These are phyloP conservation scores for Annulohypoxylon nitens DNA, from an alignment of 495 filamentous ascomycete genomes.

Conservation along the genomic window DNA sequence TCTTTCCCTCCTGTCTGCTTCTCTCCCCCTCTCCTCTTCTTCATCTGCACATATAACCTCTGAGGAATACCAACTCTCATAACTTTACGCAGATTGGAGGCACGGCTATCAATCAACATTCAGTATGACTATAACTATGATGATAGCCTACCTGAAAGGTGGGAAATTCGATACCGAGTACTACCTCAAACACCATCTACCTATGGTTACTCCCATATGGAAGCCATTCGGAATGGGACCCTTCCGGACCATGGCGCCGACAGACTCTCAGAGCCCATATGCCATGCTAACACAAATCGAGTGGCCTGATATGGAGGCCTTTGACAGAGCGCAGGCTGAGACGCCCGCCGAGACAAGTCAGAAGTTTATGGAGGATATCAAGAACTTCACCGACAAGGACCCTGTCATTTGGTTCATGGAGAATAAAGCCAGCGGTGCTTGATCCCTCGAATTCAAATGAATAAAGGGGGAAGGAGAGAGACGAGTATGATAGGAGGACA, in stretches of 20 bases:
- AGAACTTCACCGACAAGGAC: constrained; percentile 35
- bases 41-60: background rate
- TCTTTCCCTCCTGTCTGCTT: background rate
- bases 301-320: constrained; percentile 38
- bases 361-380: constrained; percentile 35
- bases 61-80: background rate
- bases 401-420: constrained; percentile 45
- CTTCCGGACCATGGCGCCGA: constrained; percentile 25
- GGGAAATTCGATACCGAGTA: constrained; percentile 34
- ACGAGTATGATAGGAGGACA: background rate
- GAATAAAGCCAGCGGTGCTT: constrained; percentile 22
- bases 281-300: constrained; percentile 25
- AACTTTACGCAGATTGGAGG: background rate
- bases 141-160: constrained; percentile 36
- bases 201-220: constrained; percentile 19
- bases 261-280: constrained; percentile 34
- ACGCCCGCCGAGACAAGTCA: constrained; percentile 19
- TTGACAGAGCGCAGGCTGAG: constrained; percentile 23
- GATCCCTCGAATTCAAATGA: constrained; percentile 4
- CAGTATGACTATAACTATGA: constrained; percentile 37
- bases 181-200: constrained; percentile 31
- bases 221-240: constrained; percentile 31
- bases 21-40: background rate
- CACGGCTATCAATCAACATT: background rate
- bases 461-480: background rate